Conservation (phyloP, 192 early-diverging fungal species). For the Backusella australiensis region DNA sequence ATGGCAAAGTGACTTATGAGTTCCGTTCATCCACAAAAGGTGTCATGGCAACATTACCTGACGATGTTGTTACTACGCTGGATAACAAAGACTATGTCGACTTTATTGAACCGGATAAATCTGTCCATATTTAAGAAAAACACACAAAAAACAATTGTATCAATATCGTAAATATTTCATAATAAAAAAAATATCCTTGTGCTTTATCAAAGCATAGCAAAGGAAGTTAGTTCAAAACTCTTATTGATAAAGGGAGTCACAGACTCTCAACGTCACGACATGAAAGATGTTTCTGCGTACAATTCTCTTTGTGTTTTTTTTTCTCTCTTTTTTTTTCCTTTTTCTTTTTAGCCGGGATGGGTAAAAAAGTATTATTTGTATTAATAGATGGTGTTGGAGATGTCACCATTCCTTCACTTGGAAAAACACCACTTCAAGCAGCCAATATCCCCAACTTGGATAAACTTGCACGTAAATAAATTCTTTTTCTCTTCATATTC, state of each 20-base stretch:
- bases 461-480: slow-evolving; percentile 26
- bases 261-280: neutral
- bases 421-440: slow-evolving; percentile 25
- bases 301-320: neutral
- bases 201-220: too few species aligned
- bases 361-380: slow-evolving; percentile 24
- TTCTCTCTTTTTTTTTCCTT: neutral
- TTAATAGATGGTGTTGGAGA: slow-evolving; percentile 36
- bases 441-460: slow-evolving; percentile 30
- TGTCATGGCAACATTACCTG: slow-evolving; percentile 26
- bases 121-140: slow-evolving; percentile 2
- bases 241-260: neutral
- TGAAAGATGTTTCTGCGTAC: neutral
- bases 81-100: slow-evolving; percentile 25
- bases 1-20: slow-evolving; percentile 23
- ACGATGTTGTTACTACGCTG: slow-evolving; percentile 15
- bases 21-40: slow-evolving; percentile 16
- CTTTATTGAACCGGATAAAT: slow-evolving; percentile 31
- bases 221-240: neutral
- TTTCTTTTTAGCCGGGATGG: neutral
- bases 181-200: neutral
- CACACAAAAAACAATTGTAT: neutral
- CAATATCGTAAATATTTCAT: neutral
- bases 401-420: slow-evolving; percentile 23
- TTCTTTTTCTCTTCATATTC: neutral